Conservation (phyloP, 2,329 filamentous ascomycete species). For the Neocucurbitaria cava region DNA sequence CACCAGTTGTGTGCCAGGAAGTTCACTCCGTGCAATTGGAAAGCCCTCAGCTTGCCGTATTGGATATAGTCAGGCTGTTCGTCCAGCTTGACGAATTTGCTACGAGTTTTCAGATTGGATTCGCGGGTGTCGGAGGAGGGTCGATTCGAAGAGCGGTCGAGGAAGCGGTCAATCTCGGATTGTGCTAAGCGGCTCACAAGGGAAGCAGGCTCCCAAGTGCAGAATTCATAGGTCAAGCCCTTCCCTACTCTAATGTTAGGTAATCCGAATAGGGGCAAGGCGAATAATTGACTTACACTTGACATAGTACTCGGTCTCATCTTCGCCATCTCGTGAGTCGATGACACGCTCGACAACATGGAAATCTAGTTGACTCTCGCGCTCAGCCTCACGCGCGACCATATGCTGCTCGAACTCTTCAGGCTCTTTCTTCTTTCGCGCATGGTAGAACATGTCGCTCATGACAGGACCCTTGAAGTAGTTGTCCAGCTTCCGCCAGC, state of each 20-base stretch:
- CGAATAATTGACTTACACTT: slow-evolving; percentile 69
- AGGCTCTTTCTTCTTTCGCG: slow-evolving; percentile 65
- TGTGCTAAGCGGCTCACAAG: slow-evolving; percentile 82
- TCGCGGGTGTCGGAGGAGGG: slow-evolving; percentile 83
- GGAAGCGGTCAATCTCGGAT: slow-evolving; percentile 87
- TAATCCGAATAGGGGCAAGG: slow-evolving; percentile 16
- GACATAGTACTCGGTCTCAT: slow-evolving; percentile 85
- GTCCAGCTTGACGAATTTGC: slow-evolving; percentile 63
- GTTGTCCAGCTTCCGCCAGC: slow-evolving; percentile 89
- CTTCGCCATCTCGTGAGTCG: slow-evolving; percentile 78
- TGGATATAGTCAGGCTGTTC: slow-evolving; percentile 86
- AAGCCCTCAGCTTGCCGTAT: slow-evolving; percentile 84
- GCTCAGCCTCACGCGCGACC: slow-evolving; percentile 89
- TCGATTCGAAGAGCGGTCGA: slow-evolving; percentile 81
- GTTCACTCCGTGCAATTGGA: slow-evolving; percentile 93
- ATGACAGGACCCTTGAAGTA: slow-evolving; percentile 87
- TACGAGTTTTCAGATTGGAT: slow-evolving; percentile 74
- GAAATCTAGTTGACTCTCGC: slow-evolving; percentile 87
- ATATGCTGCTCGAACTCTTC: slow-evolving; percentile 94
- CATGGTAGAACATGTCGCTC: slow-evolving; percentile 74
- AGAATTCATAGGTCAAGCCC: slow-evolving; percentile 88
- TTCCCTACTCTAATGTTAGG: slow-evolving; percentile 62
- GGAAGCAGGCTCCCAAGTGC: slow-evolving; percentile 86
- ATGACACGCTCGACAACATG: slow-evolving; percentile 94
- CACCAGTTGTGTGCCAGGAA: slow-evolving; percentile 98